These are phyloP conservation scores for Voacanga thouarsii DNA, from an alignment of 257 asterid species.

Conservation along the genomic window DNA sequence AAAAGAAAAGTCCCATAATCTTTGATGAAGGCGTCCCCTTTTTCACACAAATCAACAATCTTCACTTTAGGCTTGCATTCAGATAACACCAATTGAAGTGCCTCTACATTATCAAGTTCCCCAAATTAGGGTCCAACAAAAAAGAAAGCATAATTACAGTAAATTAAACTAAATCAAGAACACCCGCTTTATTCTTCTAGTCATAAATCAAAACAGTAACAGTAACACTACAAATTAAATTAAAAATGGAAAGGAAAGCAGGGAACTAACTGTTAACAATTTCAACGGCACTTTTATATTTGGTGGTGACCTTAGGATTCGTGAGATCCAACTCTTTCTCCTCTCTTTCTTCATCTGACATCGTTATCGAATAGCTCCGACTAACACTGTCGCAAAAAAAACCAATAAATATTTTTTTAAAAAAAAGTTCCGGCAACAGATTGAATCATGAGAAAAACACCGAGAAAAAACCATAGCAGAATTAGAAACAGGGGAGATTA, in stretches of 20 bases:
- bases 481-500: neutral
- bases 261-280: conserved; percentile 63
- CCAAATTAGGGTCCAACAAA: too few species aligned
- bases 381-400: conserved; percentile 5
- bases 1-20: conserved; percentile 45
- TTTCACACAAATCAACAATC: conserved; percentile 85
- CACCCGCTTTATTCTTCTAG: too few species aligned
- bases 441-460: neutral
- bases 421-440: neutral
- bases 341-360: conserved; percentile 95
- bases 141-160: too few species aligned
- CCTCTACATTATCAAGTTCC: too few species aligned
- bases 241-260: neutral
- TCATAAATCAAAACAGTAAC: neutral
- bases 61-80: conserved; percentile 75
- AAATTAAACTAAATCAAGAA: too few species aligned
- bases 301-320: conserved; percentile 82
- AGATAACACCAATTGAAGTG: conserved; percentile 68
- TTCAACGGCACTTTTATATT: conserved; percentile 89
- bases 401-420: neutral
- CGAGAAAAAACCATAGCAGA: neutral
- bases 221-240: neutral
- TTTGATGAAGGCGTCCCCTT: conserved; percentile 70
- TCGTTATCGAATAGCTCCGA: conserved; percentile 32
- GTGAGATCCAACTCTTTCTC: conserved; percentile 93